These are phyloP conservation scores for Cytospora piceae DNA, from an alignment of 2,329 filamentous ascomycete genomes.

Conservation along the genomic window DNA sequence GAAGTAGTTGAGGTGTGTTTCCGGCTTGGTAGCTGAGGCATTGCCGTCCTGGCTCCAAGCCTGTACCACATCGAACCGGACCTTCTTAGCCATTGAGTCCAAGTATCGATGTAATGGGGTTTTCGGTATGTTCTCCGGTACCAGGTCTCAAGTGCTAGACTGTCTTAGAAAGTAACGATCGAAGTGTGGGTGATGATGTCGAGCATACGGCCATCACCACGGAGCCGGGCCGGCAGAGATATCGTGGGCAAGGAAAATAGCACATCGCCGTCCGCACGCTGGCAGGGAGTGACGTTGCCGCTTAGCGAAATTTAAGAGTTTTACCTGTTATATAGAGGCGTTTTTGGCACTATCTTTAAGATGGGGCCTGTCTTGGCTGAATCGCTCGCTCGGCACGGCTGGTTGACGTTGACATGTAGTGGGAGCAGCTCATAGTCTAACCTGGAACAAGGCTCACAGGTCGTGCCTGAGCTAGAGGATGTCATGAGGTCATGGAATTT, in stretches of 20 bases:
- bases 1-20: slow-evolving; percentile 53
- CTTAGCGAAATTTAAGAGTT: neutral
- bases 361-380: neutral
- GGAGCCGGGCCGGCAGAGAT: neutral
- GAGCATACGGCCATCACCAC: neutral
- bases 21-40: neutral
- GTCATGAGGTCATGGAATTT: slow-evolving; percentile 16
- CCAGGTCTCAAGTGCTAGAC: neutral
- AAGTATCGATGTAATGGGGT: too few species aligned
- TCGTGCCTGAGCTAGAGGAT: slow-evolving; percentile 8
- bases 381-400: neutral
- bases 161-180: neutral
- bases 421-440: neutral
- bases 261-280: neutral
- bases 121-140: too few species aligned
- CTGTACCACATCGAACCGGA: slow-evolving; percentile 15
- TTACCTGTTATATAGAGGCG: neutral
- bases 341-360: neutral
- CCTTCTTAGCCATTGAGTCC: slow-evolving; percentile 16
- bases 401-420: neutral
- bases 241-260: neutral
- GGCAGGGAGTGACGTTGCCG: neutral
- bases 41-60: slow-evolving; percentile 8
- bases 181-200: neutral
- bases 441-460: neutral